A percentile compares a stretch with the other conserved stretches of the same genome.
Evolutionary conservation across 345 rosid species (phyloP).

Genomic region (Hibiscus mutabilis): DNA sequence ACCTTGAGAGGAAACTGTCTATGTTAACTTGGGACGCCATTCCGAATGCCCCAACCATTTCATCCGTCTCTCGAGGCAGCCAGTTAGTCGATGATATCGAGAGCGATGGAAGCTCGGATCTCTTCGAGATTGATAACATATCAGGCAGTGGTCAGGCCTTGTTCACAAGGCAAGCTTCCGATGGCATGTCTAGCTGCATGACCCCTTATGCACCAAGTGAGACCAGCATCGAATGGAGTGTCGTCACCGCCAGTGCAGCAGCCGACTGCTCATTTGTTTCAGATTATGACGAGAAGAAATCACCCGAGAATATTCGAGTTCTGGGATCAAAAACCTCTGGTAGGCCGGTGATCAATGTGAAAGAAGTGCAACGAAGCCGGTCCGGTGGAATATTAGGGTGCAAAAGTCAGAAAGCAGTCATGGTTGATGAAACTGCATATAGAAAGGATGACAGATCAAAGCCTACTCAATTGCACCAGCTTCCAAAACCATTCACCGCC

Average conservation of each 20-base stretch:
- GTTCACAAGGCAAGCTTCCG: constrained; percentile 29
- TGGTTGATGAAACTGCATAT: constrained; percentile 38
- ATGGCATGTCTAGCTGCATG: constrained; percentile 32
- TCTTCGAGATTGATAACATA: constrained; percentile 59
- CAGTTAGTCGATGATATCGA: constrained; percentile 34
- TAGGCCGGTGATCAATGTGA: neutral
- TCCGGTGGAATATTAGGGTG: constrained; percentile 34
- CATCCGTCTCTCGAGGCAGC: constrained; percentile 11
- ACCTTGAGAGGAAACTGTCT: constrained; percentile 51
- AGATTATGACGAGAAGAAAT: constrained; percentile 27
- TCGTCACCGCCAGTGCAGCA: constrained; percentile 51
- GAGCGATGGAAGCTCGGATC: constrained; percentile 65
- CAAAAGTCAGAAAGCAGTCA: constrained; percentile 41
- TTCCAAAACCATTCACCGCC: constrained; percentile 15
- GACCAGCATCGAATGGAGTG: constrained; percentile 60
- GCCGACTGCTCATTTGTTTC: constrained; percentile 32
- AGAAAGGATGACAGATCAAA: constrained; percentile 24
- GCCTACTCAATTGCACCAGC: constrained; percentile 16
- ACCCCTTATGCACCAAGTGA: constrained; percentile 44
- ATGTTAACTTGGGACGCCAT: constrained; percentile 73
- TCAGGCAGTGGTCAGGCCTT: constrained; percentile 28
- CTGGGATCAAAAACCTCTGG: constrained; percentile 2
- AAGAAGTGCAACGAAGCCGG: constrained; percentile 15
- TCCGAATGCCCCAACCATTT: constrained; percentile 31
- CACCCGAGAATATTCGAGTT: neutral